phyloP scores from a whole-genome alignment of 2,329 filamentous ascomycete species.

The Chaetomiaceae sp. region DNA sequence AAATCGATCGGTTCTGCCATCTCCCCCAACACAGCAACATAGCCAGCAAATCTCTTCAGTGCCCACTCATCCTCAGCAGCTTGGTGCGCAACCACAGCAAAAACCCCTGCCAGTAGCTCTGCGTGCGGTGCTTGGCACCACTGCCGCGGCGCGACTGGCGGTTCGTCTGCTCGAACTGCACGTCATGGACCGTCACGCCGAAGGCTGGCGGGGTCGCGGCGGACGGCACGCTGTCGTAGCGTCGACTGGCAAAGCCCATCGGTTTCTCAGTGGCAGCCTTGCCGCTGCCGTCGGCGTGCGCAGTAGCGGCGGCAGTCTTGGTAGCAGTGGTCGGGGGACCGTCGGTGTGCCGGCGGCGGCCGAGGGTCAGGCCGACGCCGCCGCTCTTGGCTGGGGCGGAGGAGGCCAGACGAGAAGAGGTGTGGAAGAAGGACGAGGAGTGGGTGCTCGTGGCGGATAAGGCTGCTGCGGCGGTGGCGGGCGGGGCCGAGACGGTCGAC shows the following conservation, averaged over 20 bases:
- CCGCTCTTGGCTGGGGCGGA: background rate
- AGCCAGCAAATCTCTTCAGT: no score
- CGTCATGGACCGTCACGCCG: conserved; percentile 35
- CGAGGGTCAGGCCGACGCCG: background rate
- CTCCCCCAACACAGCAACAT: background rate
- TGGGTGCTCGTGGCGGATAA: no score
- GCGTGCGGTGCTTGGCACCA: conserved; percentile 54
- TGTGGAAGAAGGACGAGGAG: background rate
- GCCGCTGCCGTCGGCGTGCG: no score
- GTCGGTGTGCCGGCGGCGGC: conserved; percentile 11
- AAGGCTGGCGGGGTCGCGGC: conserved; percentile 24
- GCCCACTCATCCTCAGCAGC: conserved; percentile 37
- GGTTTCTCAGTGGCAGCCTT: conserved; percentile 42
- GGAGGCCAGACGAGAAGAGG: background rate
- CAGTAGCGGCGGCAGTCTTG: no score
- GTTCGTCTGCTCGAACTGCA: conserved; percentile 36
- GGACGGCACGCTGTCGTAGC: conserved; percentile 39
- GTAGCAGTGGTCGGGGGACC: no score
- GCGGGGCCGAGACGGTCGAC: conserved; percentile 12
- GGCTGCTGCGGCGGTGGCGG: no score
- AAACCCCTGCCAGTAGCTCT: conserved; percentile 56
- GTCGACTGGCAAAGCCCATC: conserved; percentile 37
- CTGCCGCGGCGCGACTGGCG: conserved; percentile 38
- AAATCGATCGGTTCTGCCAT: no score
- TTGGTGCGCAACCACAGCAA: conserved; percentile 59